Percentiles rank a stretch among this genome's conserved stretches.
These are phyloP conservation scores for Parathielavia appendiculata DNA, from an alignment of 495 filamentous ascomycete genomes.

Conservation along the genomic window DNA sequence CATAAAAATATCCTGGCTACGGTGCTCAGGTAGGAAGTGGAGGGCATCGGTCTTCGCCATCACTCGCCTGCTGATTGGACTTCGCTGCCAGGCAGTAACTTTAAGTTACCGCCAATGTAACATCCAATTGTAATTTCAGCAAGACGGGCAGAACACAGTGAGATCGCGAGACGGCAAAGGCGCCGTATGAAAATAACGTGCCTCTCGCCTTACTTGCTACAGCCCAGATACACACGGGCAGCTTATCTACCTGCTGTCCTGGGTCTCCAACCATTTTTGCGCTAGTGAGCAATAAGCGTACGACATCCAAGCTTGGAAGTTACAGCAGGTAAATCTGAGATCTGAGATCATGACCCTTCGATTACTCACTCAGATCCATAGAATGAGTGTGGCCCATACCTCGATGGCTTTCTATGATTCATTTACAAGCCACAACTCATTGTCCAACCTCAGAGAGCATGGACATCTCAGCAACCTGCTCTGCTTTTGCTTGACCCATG, in stretches of 20 bases:
- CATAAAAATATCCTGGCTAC: slow-evolving; percentile 16
- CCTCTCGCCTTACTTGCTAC: background rate
- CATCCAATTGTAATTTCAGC: slow-evolving; percentile 14
- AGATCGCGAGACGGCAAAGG: slow-evolving; percentile 17
- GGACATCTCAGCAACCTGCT: background rate
- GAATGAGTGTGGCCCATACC: background rate
- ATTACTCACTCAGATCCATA: slow-evolving; percentile 8
- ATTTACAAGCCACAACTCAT: background rate
- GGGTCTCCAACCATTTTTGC: too few relatives aligned
- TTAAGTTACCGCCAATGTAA: slow-evolving; percentile 13
- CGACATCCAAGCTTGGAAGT: background rate
- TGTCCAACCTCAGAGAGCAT: background rate
- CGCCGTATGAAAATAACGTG: slow-evolving; percentile 11
- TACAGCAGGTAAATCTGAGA: background rate
- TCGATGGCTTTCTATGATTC: background rate
- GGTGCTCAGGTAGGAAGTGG: slow-evolving; percentile 7
- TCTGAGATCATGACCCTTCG: background rate
- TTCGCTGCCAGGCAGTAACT: background rate
- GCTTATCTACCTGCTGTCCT: too few relatives aligned
- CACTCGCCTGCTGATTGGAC: slow-evolving; percentile 9
- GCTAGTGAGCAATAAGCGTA: too few relatives aligned
- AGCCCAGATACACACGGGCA: too few relatives aligned
- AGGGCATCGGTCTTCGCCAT: slow-evolving; percentile 9
- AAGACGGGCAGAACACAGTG: slow-evolving; percentile 1
- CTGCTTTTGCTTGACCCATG: too few relatives aligned